These are phyloP conservation scores for Lasiodiplodia gonubiensis DNA, from an alignment of 2,329 filamentous ascomycete genomes.

Conservation along the genomic window DNA sequence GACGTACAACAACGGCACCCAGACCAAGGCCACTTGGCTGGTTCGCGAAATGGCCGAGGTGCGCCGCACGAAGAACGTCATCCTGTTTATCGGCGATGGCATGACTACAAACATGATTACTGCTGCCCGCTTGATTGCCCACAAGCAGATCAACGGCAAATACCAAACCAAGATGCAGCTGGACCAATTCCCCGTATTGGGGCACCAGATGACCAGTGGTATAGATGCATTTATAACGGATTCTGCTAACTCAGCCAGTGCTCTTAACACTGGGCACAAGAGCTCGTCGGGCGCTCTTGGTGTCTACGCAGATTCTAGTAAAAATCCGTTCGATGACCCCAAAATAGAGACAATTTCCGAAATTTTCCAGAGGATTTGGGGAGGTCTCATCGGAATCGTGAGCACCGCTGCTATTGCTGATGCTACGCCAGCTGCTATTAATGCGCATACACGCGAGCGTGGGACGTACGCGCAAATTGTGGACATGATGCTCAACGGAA, in stretches of 20 bases:
- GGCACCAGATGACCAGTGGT: constrained; percentile 88
- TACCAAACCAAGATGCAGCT: constrained; percentile 77
- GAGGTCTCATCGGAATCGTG: constrained; percentile 66
- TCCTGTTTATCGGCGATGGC: constrained; percentile 79
- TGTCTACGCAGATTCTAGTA: constrained; percentile 79
- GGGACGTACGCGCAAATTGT: constrained; percentile 73
- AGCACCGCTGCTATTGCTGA: constrained; percentile 83
- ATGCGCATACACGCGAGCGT: constrained; percentile 70
- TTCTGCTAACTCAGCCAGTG: constrained; percentile 82
- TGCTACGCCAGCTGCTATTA: constrained; percentile 72
- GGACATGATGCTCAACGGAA: constrained; percentile 75
- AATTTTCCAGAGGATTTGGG: constrained; percentile 72
- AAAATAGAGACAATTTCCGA: constrained; percentile 86
- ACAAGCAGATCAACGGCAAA: constrained; percentile 83
- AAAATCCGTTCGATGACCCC: constrained; percentile 77
- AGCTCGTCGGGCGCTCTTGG: constrained; percentile 81
- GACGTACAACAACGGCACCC: constrained; percentile 74
- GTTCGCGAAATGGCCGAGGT: constrained; percentile 73
- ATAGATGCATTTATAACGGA: constrained; percentile 87
- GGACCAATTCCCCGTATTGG: constrained; percentile 84
- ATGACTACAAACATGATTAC: constrained; percentile 79
- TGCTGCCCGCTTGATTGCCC: constrained; percentile 76
- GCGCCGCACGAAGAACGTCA: constrained; percentile 82
- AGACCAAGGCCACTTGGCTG: constrained; percentile 75
- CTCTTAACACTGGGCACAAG: constrained; percentile 84